These are phyloP conservation scores for Achaetomium macrosporum DNA, from an alignment of 2,329 filamentous ascomycete genomes.

Conservation along the genomic window DNA sequence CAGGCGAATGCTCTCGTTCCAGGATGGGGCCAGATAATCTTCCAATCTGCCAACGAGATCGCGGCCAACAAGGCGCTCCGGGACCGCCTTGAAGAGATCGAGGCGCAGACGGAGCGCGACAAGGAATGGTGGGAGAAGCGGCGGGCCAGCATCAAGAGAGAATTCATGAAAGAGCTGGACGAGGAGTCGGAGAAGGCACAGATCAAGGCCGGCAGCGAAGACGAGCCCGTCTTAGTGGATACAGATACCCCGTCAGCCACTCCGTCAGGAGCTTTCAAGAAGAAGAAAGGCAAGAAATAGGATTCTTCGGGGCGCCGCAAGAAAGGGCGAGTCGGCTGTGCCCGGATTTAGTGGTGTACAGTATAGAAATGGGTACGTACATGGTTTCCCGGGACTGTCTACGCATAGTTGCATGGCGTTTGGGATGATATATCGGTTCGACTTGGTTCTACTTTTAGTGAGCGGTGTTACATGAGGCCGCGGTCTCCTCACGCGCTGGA, in stretches of 20 bases:
- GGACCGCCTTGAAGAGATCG: constrained; percentile 67
- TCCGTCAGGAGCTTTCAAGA: constrained; percentile 42
- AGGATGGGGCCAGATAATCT: constrained; percentile 90
- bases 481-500: background rate
- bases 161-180: constrained; percentile 82
- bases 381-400: background rate
- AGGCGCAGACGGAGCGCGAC: constrained; percentile 64
- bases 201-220: constrained; percentile 49
- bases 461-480: background rate
- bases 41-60: constrained; percentile 97
- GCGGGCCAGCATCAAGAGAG: constrained; percentile 63
- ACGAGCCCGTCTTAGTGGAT: constrained; percentile 75
- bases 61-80: constrained; percentile 75
- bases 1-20: constrained; percentile 86
- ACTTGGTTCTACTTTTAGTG: background rate
- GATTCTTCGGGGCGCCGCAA: background rate
- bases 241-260: constrained; percentile 35
- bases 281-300: constrained; percentile 60
- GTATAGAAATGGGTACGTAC: constrained; percentile 1
- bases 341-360: constrained; percentile 7
- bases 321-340: background rate
- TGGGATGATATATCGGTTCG: constrained; percentile 10
- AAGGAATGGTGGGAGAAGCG: constrained; percentile 92
- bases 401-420: constrained; percentile 25
- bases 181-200: constrained; percentile 48